Evolutionary conservation across 176 grass and related monocot genomes (phyloP).

Genomic region (Eleusine indica): DNA sequence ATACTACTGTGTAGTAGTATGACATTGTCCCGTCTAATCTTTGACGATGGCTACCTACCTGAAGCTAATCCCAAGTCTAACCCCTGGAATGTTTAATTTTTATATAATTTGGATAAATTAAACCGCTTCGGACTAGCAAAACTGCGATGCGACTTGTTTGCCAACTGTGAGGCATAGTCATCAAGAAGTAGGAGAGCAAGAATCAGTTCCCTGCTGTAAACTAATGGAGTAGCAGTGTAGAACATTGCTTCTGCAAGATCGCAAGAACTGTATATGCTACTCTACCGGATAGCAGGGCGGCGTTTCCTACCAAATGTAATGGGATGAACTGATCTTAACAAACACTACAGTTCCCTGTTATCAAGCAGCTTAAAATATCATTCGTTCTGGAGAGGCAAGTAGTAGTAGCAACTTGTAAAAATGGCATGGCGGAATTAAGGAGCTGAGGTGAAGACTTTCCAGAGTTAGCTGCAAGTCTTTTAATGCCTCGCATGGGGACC

Average conservation of each 20-base stretch:
- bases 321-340: not conserved
- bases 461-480: not conserved
- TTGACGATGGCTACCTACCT: not conserved
- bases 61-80: not conserved
- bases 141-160: no score
- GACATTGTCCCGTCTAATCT: not conserved
- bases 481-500: not conserved
- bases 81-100: not conserved
- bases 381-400: not conserved
- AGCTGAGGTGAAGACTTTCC: not conserved
- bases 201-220: not conserved
- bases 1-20: not conserved
- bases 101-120: not conserved
- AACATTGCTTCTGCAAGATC: not conserved
- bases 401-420: not conserved
- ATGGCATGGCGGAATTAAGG: not conserved
- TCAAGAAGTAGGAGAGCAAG: not conserved
- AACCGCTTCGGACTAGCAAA: not conserved
- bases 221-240: not conserved
- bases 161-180: no score
- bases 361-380: no score
- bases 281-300: no score
- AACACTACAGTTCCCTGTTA: no score
- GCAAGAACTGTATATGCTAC: not conserved
- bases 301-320: not conserved